A percentile compares a stretch with the other conserved stretches of the same genome.
Conservation (phyloP, 495 filamentous ascomycete genomes). For the Aspergillus saccharolyticus region DNA sequence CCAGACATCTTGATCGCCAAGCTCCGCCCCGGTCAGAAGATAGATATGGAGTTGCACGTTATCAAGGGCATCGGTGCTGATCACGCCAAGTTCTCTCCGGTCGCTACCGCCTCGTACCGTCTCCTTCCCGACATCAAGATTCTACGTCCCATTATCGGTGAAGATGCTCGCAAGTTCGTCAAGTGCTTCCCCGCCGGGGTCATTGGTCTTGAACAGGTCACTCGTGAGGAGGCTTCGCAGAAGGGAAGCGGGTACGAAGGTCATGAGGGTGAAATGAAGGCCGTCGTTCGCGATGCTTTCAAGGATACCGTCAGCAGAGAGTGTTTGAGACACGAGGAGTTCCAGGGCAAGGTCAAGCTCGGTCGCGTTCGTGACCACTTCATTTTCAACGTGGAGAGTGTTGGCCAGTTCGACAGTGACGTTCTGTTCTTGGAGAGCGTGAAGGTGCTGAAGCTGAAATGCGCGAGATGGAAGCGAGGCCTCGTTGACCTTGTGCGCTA, state of each 20-base stretch:
- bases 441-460: slow-evolving; percentile 77
- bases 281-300: slow-evolving; percentile 75
- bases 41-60: slow-evolving; percentile 79
- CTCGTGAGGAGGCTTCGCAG: slow-evolving; percentile 55
- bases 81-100: slow-evolving; percentile 96
- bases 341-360: slow-evolving; percentile 90
- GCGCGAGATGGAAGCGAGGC: slow-evolving; percentile 56
- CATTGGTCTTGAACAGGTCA: slow-evolving; percentile 71
- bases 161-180: slow-evolving; percentile 82
- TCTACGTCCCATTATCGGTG: slow-evolving; percentile 71
- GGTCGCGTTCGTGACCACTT: slow-evolving; percentile 91
- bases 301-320: slow-evolving; percentile 93
- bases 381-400: slow-evolving; percentile 92
- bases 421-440: slow-evolving; percentile 85
- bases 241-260: slow-evolving; percentile 65
- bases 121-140: slow-evolving; percentile 85
- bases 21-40: slow-evolving; percentile 82
- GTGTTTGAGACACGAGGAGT: slow-evolving; percentile 85
- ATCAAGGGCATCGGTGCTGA: slow-evolving; percentile 91
- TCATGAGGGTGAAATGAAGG: slow-evolving; percentile 69
- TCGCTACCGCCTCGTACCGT: slow-evolving; percentile 89
- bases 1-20: slow-evolving; percentile 95
- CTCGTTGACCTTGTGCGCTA: slow-evolving; percentile 52
- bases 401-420: slow-evolving; percentile 88
- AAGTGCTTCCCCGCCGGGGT: slow-evolving; percentile 89